Conservation (phyloP, 2,329 filamentous ascomycete genomes). For the Pochonia chlamydosporia region DNA sequence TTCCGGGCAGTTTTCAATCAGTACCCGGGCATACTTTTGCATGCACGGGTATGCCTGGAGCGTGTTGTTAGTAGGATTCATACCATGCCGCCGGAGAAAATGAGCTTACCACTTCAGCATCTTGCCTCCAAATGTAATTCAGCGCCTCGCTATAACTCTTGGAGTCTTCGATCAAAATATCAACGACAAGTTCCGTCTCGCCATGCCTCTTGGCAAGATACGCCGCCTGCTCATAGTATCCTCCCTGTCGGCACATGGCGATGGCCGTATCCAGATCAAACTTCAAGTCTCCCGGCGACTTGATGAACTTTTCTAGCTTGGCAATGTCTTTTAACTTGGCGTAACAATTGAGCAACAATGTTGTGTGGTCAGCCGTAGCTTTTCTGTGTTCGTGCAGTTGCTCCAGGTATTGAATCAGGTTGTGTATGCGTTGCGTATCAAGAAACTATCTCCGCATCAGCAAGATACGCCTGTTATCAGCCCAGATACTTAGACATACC, state of each 20-base stretch:
- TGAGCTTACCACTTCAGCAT: conserved; percentile 63
- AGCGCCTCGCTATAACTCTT: conserved; percentile 85
- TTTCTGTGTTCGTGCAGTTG: conserved; percentile 91
- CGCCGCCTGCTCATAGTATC: conserved; percentile 93
- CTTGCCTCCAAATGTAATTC: conserved; percentile 83
- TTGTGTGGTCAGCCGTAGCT: conserved; percentile 93
- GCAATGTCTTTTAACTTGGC: conserved; percentile 96
- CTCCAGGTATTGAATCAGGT: conserved; percentile 93
- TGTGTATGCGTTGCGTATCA: conserved; percentile 95
- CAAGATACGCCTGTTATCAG: no score
- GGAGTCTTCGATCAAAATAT: conserved; percentile 92
- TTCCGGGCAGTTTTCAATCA: conserved; percentile 79
- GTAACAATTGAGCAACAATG: conserved; percentile 90
- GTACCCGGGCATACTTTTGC: conserved; percentile 90
- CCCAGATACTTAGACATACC: no score
- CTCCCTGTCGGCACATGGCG: conserved; percentile 92
- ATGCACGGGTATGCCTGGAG: conserved; percentile 74
- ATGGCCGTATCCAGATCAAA: conserved; percentile 98
- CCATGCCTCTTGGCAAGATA: conserved; percentile 92
- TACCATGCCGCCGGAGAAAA: neutral
- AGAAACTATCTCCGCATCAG: conserved; percentile 63
- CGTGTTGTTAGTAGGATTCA: conserved; percentile 22
- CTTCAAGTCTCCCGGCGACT: conserved; percentile 86
- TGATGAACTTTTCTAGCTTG: conserved; percentile 95
- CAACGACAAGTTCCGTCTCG: conserved; percentile 88